Base-by-base conservation (phyloP, 2,329 filamentous ascomycete genomes). In the Fusarium redolens region DNA sequence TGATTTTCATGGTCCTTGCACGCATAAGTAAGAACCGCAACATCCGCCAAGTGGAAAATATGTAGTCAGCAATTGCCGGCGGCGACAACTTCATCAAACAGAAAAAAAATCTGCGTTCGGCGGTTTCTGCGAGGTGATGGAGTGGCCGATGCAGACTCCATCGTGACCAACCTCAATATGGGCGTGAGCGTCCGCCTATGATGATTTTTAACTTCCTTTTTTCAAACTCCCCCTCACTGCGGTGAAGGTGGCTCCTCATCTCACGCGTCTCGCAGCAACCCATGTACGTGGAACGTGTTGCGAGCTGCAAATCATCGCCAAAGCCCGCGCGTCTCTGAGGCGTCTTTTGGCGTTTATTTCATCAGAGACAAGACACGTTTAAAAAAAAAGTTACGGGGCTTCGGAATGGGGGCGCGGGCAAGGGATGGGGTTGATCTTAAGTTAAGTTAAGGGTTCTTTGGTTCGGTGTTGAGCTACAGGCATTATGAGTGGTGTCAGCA, bases 231-330 rank as follows among this genome's bases (percentile, higher is more conserved):
- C 69, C 73, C 59, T 76, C 68, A 69, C 74, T 71, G 64, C 61
- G 64, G 50, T 47, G 63, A 54, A 64, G 61, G 66, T 72, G 54
- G 62, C 40, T 73, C 62, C 63, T 51, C 59, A 62, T 67, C 54
- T 75, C 74, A 78, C 76, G 76, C 76, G 76, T 75, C 74, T 73
- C 73, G 75, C 74, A 78, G 73, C 71, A 75, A 69, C 61, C 75
- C 76, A 76, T 78, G 75, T 68, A 75, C 75, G 75, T 74, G 73
- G 66, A 55, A 73, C 75, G 75, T 78, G 76, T 77, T 61, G 55
- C 61, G 66, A 70, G 62, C 71, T 73, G 76, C 72, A 76, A 77
- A 72, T 75, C 73, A 73, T 71, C 59, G 60, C 55, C 58, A 68
- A 69, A 66, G 40, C 50, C 62, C 63, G 72, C 75, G 75, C 66